Percentiles rank a stretch among this genome's conserved stretches.
These are phyloP conservation scores for Mantamonas sphyraenae DNA, from an alignment of 78 protist species.

Conservation along the genomic window DNA sequence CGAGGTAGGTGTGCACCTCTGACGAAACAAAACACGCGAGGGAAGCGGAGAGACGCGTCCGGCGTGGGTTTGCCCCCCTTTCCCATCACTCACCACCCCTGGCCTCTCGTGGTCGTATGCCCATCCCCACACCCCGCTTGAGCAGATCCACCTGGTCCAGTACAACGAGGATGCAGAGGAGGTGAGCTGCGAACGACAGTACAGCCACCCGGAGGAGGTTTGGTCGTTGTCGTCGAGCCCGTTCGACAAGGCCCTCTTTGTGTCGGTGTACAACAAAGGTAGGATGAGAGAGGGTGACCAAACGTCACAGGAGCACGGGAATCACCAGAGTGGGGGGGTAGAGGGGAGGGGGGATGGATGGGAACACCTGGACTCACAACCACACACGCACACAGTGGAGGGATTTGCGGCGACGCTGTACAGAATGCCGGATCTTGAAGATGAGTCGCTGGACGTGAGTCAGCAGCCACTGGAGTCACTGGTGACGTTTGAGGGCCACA, in stretches of 20 bases:
- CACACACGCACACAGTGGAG: too few species aligned
- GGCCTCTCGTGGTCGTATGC: too few species aligned
- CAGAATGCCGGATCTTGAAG: neutral
- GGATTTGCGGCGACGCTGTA: too few species aligned
- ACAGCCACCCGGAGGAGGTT: neutral
- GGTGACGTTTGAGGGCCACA: neutral
- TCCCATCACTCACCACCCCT: too few species aligned
- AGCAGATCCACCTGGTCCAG: constrained; percentile 5
- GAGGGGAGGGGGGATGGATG: neutral
- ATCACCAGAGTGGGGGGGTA: neutral
- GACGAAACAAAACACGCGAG: neutral
- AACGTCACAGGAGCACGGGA: too few species aligned
- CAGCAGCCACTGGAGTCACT: neutral
- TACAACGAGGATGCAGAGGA: neutral
- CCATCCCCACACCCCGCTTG: too few species aligned
- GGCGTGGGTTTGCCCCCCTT: neutral
- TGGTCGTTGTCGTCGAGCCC: neutral
- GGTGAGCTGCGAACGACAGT: neutral
- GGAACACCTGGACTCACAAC: neutral
- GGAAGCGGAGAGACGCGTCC: too few species aligned
- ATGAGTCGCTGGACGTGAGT: neutral
- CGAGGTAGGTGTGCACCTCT: neutral
- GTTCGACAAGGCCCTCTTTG: neutral
- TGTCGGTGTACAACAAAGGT: constrained; percentile 2
- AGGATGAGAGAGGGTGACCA: neutral